Conservation (phyloP, 306 rosid species). For the Cercis canadensis region DNA sequence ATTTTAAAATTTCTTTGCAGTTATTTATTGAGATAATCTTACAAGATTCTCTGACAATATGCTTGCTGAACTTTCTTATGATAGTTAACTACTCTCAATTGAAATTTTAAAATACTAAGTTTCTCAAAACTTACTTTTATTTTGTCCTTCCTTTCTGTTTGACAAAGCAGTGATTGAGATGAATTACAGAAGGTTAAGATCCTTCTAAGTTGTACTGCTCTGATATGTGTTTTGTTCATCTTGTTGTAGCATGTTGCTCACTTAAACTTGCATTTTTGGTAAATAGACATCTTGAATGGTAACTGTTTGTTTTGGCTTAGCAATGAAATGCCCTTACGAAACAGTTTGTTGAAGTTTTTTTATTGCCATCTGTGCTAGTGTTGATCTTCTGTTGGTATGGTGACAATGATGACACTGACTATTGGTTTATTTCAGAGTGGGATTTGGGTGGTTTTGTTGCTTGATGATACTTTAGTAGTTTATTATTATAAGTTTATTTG, state of each 20-base stretch:
- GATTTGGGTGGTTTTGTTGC: slow-evolving; percentile 94
- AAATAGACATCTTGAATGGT: slow-evolving; percentile 9
- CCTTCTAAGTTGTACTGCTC: background rate
- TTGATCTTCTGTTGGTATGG: slow-evolving; percentile 31
- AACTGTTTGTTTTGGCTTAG: background rate
- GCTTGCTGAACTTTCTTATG: slow-evolving; percentile 8
- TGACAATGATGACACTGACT: slow-evolving; percentile 15
- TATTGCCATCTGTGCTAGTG: background rate
- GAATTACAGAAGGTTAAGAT: slow-evolving; percentile 20
- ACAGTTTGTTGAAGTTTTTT: background rate
- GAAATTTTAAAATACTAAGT: slow-evolving; percentile 5
- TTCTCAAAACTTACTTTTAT: slow-evolving; percentile 9
- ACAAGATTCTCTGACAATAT: background rate
- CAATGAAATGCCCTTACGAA: background rate
- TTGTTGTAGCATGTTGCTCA: background rate
- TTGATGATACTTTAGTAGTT: too few relatives aligned
- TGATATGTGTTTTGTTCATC: slow-evolving; percentile 13
- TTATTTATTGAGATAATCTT: slow-evolving; percentile 2
- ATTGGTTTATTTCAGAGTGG: slow-evolving; percentile 79
- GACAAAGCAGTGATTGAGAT: slow-evolving; percentile 3
- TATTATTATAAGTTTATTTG: too few relatives aligned
- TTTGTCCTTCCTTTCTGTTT: slow-evolving; percentile 4
- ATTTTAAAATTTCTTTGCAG: background rate
- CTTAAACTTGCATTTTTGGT: background rate
- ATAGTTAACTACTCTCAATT: slow-evolving; percentile 1